Evolutionary conservation across 371 early-diverging fungal genomes (phyloP).

Genomic region (Rhizomucor miehei): DNA sequence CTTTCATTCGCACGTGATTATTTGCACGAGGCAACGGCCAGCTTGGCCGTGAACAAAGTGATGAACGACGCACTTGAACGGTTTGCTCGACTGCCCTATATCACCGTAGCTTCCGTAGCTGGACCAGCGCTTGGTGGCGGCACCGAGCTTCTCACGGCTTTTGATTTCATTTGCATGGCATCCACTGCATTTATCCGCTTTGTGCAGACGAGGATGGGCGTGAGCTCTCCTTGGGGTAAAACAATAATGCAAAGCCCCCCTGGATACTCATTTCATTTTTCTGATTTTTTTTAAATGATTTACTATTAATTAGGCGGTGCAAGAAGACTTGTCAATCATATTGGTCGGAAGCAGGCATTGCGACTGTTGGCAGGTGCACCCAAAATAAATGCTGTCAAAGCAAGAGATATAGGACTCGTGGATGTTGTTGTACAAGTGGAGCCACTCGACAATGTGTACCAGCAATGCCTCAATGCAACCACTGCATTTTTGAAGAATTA

Average conservation of each 20-base stretch:
- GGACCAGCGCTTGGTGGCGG: constrained; percentile 74
- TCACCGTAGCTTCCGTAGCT: constrained; percentile 63
- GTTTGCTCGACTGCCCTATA: constrained; percentile 54
- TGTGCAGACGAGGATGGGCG: no score
- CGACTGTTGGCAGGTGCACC: constrained; percentile 45
- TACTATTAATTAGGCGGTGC: no score
- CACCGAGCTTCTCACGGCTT: constrained; percentile 64
- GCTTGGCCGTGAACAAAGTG: constrained; percentile 50
- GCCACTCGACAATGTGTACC: constrained; percentile 3
- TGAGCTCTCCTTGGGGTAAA: no score
- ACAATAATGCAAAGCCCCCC: no score
- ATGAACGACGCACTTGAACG: constrained; percentile 61
- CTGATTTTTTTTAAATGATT: no score
- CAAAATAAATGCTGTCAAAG: constrained; percentile 31
- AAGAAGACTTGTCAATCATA: constrained; percentile 45
- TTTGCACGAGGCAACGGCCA: no score
- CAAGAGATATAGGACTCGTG: constrained; percentile 36
- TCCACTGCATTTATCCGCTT: constrained; percentile 29
- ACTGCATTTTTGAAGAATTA: constrained; percentile 21
- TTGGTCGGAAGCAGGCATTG: constrained; percentile 56
- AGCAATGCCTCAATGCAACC: constrained; percentile 22
- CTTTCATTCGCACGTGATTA: no score
- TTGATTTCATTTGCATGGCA: constrained; percentile 61
- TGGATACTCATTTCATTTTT: no score
- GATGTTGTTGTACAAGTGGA: constrained; percentile 25